Conservation (phyloP, 306 rosid genomes). For the Pyrus bretschneideri region DNA sequence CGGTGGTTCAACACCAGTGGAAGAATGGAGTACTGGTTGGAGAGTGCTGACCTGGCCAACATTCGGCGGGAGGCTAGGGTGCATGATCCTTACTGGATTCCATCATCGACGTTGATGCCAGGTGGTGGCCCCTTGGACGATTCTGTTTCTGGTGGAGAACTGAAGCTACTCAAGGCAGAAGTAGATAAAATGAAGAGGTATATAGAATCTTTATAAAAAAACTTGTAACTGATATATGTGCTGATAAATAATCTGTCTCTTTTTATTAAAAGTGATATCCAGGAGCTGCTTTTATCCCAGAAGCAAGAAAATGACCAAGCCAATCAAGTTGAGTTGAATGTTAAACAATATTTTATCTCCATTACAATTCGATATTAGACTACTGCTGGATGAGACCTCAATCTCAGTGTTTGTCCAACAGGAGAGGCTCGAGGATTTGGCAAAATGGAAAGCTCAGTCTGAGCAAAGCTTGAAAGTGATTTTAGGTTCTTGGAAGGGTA, state of each 20-base stretch:
- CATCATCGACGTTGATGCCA: conserved; percentile 32
- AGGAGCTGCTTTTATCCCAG: conserved; percentile 43
- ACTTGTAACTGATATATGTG: neutral
- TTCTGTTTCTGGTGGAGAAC: conserved; percentile 48
- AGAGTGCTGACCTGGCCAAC: conserved; percentile 56
- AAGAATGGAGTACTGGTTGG: conserved; percentile 91
- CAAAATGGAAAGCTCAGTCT: conserved; percentile 51
- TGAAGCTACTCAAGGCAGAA: conserved; percentile 57
- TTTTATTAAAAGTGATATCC: conserved; percentile 58
- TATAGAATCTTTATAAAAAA: conserved; percentile 1
- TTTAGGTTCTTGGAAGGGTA: conserved; percentile 49
- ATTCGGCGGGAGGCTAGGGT: conserved; percentile 67
- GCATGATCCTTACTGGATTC: conserved; percentile 71
- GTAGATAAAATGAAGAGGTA: conserved; percentile 70
- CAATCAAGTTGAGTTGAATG: conserved; percentile 43
- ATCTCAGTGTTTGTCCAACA: conserved; percentile 20
- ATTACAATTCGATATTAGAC: conserved; percentile 2
- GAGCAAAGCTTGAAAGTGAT: conserved; percentile 49
- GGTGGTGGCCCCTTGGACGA: conserved; percentile 15
- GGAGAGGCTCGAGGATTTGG: conserved; percentile 48
- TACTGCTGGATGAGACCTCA: conserved; percentile 9
- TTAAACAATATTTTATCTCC: conserved; percentile 18
- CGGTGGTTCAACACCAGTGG: conserved; percentile 75
- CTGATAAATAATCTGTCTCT: conserved; percentile 14
- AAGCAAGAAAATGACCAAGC: conserved; percentile 36